These are phyloP conservation scores for Porogramme epimiltina DNA, from an alignment of 1,284 basidiomycete species.

Conservation along the genomic window DNA sequence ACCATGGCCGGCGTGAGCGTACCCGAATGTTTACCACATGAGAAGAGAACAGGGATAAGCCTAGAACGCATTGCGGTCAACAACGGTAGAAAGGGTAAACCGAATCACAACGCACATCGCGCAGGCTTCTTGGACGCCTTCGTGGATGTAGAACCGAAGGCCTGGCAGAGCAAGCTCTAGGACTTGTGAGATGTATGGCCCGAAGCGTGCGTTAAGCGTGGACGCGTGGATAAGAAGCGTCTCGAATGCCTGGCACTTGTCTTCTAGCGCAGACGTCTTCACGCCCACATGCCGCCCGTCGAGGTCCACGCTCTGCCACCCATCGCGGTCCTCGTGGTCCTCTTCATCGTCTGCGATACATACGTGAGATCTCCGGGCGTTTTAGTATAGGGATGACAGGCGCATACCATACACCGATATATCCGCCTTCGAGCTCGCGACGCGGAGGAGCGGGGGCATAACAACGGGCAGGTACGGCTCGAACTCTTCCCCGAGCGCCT, in stretches of 20 bases:
- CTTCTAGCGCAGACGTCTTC: conserved; percentile 79
- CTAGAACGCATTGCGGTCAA: no score
- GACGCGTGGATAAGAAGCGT: conserved; percentile 81
- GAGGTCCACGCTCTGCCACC: conserved; percentile 77
- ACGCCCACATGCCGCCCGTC: conserved; percentile 79
- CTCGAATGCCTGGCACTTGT: conserved; percentile 86
- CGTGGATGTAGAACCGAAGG: conserved; percentile 77
- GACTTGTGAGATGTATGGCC: conserved; percentile 70
- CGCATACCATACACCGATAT: conserved; percentile 70
- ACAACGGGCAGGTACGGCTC: conserved; percentile 83
- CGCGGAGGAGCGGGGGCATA: conserved; percentile 75
- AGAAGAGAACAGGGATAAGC: conserved; percentile 73
- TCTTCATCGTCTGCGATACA: conserved; percentile 52
- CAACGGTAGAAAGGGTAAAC: neutral
- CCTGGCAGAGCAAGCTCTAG: conserved; percentile 75
- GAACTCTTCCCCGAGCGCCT: conserved; percentile 79
- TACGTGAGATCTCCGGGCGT: neutral
- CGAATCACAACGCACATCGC: conserved; percentile 54
- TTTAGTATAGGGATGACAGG: neutral
- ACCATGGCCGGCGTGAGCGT: conserved; percentile 75
- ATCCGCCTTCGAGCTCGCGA: conserved; percentile 80
- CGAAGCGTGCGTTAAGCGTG: conserved; percentile 68
- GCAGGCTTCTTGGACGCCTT: conserved; percentile 80
- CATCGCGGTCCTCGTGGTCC: conserved; percentile 57
- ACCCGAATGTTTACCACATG: conserved; percentile 69